phyloP scores from a whole-genome alignment of 2,329 filamentous ascomycete genomes.

The Neocucurbitaria cava region DNA sequence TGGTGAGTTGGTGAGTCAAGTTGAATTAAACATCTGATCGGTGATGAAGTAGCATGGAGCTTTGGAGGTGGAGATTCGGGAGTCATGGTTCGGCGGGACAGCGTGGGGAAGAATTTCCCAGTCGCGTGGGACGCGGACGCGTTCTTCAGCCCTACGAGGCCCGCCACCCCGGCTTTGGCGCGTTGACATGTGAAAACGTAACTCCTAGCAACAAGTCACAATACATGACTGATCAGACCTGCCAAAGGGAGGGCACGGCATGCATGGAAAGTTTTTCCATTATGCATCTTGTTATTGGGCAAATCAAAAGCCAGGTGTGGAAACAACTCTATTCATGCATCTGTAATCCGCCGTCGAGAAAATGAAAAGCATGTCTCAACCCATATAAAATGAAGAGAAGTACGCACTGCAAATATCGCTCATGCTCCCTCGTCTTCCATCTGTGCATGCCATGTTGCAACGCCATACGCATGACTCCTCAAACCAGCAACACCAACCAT shows the following conservation, averaged over 20 bases:
- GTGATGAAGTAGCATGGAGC: neutral
- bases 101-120: neutral
- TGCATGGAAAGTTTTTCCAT: too few relatives aligned
- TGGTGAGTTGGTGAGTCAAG: conserved; percentile 15
- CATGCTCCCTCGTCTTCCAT: neutral
- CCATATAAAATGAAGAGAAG: too few relatives aligned
- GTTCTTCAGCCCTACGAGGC: conserved; percentile 4
- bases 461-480: neutral
- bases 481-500: neutral
- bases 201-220: neutral
- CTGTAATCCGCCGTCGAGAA: neutral
- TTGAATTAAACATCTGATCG: neutral
- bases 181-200: conserved; percentile 6
- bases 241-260: too few relatives aligned
- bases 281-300: too few relatives aligned
- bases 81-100: neutral
- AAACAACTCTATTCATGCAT: neutral
- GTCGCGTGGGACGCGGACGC: conserved; percentile 4
- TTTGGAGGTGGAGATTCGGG: neutral
- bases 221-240: neutral
- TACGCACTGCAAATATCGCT: conserved; percentile 1
- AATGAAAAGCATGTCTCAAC: too few relatives aligned
- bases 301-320: too few relatives aligned
- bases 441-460: neutral
- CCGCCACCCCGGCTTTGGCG: neutral